Evolutionary conservation across 164 flowering plant genomes (phyloP).

Genomic region (Sextonia rubra): DNA sequence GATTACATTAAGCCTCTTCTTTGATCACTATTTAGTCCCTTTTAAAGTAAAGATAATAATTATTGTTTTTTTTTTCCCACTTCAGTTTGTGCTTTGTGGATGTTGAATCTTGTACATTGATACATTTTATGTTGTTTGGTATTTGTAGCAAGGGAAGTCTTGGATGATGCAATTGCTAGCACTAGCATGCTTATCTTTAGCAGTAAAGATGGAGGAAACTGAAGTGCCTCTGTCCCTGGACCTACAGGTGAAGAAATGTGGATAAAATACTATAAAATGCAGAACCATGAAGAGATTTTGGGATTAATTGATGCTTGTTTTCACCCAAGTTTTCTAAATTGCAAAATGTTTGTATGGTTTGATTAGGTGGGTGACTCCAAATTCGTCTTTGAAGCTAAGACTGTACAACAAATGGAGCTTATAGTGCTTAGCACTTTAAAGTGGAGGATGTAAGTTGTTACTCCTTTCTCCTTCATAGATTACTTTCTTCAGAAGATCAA

Average conservation of each 20-base stretch:
- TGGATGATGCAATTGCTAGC: slow-evolving; percentile 83
- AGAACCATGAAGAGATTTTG: too few species aligned
- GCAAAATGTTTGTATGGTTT: not conserved
- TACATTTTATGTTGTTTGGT: not conserved
- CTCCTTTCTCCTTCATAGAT: slow-evolving; percentile 70
- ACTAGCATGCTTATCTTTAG: too few species aligned
- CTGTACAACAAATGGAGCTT: slow-evolving; percentile 87
- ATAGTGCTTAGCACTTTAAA: slow-evolving; percentile 65
- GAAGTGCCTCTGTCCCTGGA: too few species aligned
- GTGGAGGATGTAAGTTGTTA: too few species aligned
- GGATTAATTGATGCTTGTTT: too few species aligned
- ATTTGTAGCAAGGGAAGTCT: slow-evolving; percentile 49
- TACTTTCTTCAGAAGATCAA: slow-evolving; percentile 49
- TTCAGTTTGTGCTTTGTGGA: not conserved
- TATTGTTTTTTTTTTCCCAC: too few species aligned
- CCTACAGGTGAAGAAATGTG: too few species aligned
- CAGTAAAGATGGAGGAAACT: too few species aligned
- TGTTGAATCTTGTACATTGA: not conserved
- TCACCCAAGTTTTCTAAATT: too few species aligned
- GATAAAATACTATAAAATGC: too few species aligned
- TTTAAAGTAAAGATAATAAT: not conserved
- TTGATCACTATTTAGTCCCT: not conserved
- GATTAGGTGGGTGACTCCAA: slow-evolving; percentile 56
- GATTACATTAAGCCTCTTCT: not conserved
- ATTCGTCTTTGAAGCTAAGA: slow-evolving; percentile 69